Evolutionary conservation across 306 rosid genomes (phyloP).

Genomic region (Neltuma alba): DNA sequence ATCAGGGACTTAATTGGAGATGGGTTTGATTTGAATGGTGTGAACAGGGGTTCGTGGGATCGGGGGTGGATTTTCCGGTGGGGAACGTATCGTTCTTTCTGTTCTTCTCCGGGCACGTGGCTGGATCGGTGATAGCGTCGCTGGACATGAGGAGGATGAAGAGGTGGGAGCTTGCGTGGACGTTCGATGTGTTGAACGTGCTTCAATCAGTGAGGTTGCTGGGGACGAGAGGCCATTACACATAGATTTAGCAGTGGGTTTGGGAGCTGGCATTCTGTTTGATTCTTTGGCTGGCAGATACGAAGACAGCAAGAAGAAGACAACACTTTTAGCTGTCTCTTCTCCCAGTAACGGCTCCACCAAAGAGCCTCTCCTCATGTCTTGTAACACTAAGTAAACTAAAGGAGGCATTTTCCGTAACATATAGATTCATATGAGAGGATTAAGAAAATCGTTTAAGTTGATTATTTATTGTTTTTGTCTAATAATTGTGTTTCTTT

Average conservation of each 20-base stretch:
- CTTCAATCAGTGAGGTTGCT: slow-evolving; percentile 74
- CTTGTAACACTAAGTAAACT: not conserved
- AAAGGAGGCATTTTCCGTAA: too few relatives aligned
- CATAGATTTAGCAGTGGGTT: slow-evolving; percentile 82
- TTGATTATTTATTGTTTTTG: too few relatives aligned
- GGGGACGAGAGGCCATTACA: slow-evolving; percentile 90
- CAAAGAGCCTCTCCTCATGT: not conserved
- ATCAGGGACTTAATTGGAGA: not conserved
- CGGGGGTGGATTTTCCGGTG: slow-evolving; percentile 89
- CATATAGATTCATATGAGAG: too few relatives aligned
- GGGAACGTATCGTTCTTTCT: slow-evolving; percentile 91
- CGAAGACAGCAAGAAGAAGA: slow-evolving; percentile 53
- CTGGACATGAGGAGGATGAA: slow-evolving; percentile 88
- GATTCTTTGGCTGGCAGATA: slow-evolving; percentile 84
- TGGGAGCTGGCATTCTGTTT: slow-evolving; percentile 90
- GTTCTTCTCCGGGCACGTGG: slow-evolving; percentile 88
- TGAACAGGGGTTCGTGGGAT: slow-evolving; percentile 80
- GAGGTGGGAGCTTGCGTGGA: slow-evolving; percentile 73
- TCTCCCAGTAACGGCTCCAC: not conserved
- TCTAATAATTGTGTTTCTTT: too few relatives aligned
- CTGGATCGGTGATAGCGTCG: slow-evolving; percentile 89
- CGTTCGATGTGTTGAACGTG: slow-evolving; percentile 67
- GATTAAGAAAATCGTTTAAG: too few relatives aligned
- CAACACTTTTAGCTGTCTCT: not conserved
- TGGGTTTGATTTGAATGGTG: not conserved